phyloP scores from a whole-genome alignment of 345 rosid genomes.

The Citrus glauca region DNA sequence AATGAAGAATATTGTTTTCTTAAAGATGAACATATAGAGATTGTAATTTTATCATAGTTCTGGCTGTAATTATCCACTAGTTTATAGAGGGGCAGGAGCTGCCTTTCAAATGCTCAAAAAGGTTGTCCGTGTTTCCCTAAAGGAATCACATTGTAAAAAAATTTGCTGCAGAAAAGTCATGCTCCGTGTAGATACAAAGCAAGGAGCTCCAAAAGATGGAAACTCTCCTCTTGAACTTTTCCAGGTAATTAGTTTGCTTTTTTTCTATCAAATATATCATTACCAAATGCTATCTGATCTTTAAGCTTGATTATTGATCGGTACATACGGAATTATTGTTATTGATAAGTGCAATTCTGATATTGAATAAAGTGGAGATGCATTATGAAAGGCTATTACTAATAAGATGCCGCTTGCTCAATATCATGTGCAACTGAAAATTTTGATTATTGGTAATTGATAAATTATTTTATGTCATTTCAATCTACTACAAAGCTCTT shows the following conservation, averaged over 20 bases:
- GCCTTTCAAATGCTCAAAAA: neutral
- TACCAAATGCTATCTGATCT: neutral
- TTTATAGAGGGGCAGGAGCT: neutral
- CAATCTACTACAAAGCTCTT: neutral
- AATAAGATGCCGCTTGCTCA: neutral
- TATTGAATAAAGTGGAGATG: neutral
- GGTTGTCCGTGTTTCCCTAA: neutral
- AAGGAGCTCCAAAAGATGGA: conserved; percentile 90
- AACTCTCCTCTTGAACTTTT: conserved; percentile 87
- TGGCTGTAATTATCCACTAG: neutral
- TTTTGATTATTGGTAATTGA: neutral
- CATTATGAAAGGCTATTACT: neutral
- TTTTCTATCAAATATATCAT: neutral
- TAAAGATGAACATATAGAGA: neutral
- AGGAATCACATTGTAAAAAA: neutral
- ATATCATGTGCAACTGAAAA: neutral
- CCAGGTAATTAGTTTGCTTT: conserved; percentile 45
- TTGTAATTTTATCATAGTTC: neutral
- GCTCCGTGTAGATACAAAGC: conserved; percentile 93
- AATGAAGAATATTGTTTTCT: neutral
- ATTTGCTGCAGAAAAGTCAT: conserved; percentile 69
- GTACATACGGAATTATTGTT: neutral
- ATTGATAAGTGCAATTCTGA: neutral
- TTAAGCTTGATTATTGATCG: neutral
- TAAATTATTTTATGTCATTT: neutral